Conservation (phyloP, 2,329 filamentous ascomycete genomes). For the Hypoxylon sp. region DNA sequence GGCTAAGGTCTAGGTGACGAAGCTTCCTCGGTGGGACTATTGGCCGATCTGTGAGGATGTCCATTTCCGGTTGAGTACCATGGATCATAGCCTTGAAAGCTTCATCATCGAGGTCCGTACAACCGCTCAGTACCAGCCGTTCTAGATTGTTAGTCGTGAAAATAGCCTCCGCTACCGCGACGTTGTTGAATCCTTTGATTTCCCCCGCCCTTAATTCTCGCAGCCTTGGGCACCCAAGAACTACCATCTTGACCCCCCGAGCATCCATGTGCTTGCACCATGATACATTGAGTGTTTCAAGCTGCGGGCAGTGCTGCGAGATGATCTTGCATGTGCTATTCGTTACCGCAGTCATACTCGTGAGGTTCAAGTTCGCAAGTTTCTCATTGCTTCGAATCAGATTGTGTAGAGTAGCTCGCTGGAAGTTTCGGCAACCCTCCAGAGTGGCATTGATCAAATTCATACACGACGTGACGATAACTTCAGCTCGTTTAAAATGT, state of each 20-base stretch:
- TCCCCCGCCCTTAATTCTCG: conserved; percentile 86
- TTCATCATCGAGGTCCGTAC: conserved; percentile 81
- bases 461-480: conserved; percentile 83
- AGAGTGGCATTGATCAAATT: conserved; percentile 90
- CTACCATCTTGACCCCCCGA: conserved; percentile 76
- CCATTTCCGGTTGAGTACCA: conserved; percentile 80
- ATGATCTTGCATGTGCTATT: conserved; percentile 91
- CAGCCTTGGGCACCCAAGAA: conserved; percentile 78
- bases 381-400: conserved; percentile 79
- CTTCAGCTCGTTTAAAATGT: conserved; percentile 81
- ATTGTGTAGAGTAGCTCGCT: conserved; percentile 80
- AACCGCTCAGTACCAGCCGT: conserved; percentile 83
- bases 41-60: conserved; percentile 81
- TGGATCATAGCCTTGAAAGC: conserved; percentile 80
- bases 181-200: conserved; percentile 81
- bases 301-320: conserved; percentile 79
- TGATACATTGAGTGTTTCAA: conserved; percentile 90
- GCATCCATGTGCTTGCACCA: conserved; percentile 93
- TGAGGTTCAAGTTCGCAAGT: conserved; percentile 87
- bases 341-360: conserved; percentile 81
- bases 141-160: conserved; percentile 87
- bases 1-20: conserved; percentile 86
- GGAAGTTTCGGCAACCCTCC: conserved; percentile 89
- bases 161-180: conserved; percentile 77
- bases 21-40: conserved; percentile 82